Percentiles rank a stretch among this genome's conserved stretches.
phyloP scores from a whole-genome alignment of 768 basidiomycete species.

The Mycena olivaceomarginata region DNA sequence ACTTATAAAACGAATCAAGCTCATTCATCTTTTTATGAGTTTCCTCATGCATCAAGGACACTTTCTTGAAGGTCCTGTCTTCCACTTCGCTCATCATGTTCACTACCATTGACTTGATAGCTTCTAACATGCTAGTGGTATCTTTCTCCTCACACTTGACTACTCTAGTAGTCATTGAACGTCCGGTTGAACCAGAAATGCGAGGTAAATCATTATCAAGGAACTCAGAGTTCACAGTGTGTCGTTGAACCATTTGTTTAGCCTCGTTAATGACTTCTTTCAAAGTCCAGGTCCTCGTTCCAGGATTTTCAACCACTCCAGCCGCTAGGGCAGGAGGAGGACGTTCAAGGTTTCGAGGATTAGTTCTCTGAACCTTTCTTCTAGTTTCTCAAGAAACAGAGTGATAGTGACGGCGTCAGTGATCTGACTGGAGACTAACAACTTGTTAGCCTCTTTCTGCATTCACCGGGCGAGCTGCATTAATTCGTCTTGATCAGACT shows the following conservation, averaged over 20 bases:
- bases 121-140: neutral
- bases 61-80: neutral
- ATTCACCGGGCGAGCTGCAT: neutral
- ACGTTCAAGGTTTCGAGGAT: neutral
- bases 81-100: constrained; percentile 12
- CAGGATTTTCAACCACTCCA: neutral
- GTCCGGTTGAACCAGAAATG: neutral
- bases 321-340: neutral
- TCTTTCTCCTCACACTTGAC: neutral
- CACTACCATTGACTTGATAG: constrained; percentile 3
- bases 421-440: neutral
- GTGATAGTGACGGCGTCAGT: constrained; percentile 9
- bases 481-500: neutral
- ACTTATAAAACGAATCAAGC: constrained; percentile 16
- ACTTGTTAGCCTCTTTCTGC: neutral
- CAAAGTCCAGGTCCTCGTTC: neutral
- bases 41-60: neutral
- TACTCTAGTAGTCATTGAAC: neutral
- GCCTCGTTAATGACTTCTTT: neutral
- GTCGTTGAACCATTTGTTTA: neutral
- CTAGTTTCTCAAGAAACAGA: constrained; percentile 1
- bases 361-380: neutral
- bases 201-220: neutral
- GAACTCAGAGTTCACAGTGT: neutral
- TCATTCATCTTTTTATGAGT: constrained; percentile 8